These are phyloP conservation scores for Corylus americana DNA, from an alignment of 306 rosid genomes.

Conservation along the genomic window DNA sequence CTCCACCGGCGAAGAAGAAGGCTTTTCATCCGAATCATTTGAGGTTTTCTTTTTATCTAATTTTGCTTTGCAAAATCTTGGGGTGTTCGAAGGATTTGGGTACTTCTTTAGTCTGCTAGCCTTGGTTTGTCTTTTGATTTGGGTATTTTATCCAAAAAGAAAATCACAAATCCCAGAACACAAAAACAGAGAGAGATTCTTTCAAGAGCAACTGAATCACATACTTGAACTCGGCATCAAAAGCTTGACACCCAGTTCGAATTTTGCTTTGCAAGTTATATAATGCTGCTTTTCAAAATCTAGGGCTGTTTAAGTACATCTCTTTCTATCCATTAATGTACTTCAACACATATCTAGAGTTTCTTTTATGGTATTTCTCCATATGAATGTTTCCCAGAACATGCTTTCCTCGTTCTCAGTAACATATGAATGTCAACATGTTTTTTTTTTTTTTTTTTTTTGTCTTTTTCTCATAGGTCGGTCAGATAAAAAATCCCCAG, in stretches of 20 bases:
- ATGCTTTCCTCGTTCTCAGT: constrained; percentile 1
- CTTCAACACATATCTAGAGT: neutral
- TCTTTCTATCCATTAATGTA: neutral
- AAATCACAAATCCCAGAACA: constrained; percentile 40
- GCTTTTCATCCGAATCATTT: too few relatives aligned
- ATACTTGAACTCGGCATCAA: constrained; percentile 29
- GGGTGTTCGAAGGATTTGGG: too few relatives aligned
- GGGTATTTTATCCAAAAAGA: constrained; percentile 18
- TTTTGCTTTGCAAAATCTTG: too few relatives aligned
- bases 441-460: too few relatives aligned
- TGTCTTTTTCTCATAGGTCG: too few relatives aligned
- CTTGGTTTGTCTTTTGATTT: too few relatives aligned
- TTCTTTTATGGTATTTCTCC: neutral
- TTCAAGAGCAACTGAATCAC: constrained; percentile 29
- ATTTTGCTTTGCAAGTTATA: neutral
- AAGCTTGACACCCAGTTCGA: constrained; percentile 29
- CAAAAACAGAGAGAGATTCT: constrained; percentile 8
- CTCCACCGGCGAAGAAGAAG: too few relatives aligned
- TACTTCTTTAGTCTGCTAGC: too few relatives aligned
- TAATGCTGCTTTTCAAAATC: too few relatives aligned
- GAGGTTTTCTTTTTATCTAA: too few relatives aligned
- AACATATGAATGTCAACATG: neutral
- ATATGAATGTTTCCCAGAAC: neutral
- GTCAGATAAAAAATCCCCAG: too few relatives aligned
- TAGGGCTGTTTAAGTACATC: neutral